phyloP scores from a whole-genome alignment of 169 alveolate genomes.

The Plasmodium adleri region DNA sequence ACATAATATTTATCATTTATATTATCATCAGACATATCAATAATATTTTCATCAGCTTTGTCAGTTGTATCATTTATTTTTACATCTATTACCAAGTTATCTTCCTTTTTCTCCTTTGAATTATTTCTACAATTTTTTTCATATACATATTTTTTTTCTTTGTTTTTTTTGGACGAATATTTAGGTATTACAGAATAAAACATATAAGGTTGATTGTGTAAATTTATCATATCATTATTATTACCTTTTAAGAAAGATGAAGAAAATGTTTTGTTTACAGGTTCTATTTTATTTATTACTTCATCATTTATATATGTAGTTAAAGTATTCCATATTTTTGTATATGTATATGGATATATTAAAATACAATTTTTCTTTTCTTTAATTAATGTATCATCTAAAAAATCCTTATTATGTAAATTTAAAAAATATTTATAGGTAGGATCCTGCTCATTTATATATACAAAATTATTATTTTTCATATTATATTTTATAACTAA shows the following conservation, averaged over 20 bases:
- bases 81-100: constrained; percentile 7
- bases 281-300: constrained; percentile 75
- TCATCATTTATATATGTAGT: constrained; percentile 76
- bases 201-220: constrained; percentile 69
- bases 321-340: constrained; percentile 72
- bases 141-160: not conserved
- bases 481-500: constrained; percentile 64
- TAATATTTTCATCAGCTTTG: not conserved
- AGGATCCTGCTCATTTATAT: constrained; percentile 43
- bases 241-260: constrained; percentile 63
- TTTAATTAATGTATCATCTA: constrained; percentile 46
- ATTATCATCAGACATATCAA: too few species aligned
- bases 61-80: not conserved
- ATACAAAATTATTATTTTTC: constrained; percentile 36
- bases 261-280: constrained; percentile 73
- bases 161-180: constrained; percentile 25
- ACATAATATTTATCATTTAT: too few species aligned
- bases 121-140: too few species aligned
- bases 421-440: constrained; percentile 58
- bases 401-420: constrained; percentile 54
- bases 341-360: constrained; percentile 67
- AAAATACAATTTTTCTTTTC: constrained; percentile 46
- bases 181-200: constrained; percentile 75
- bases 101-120: constrained; percentile 22
- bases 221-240: constrained; percentile 19